Percentiles rank a stretch among this genome's conserved stretches.
These are phyloP conservation scores for Exophiala calicioides DNA, from an alignment of 2,329 filamentous ascomycete species.

Conservation along the genomic window DNA sequence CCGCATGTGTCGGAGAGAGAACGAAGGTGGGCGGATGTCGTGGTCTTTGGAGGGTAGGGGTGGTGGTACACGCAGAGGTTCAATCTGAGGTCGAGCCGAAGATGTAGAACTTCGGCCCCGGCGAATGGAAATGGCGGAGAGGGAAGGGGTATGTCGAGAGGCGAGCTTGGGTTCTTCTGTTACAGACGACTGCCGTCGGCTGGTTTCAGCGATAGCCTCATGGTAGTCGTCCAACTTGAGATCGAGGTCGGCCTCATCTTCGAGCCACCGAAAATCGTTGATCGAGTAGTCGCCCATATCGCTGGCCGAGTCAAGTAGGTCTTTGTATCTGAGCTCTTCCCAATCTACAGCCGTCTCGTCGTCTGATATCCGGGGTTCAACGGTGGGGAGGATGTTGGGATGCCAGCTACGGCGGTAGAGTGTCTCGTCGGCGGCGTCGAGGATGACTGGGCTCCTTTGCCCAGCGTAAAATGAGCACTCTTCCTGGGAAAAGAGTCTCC, in stretches of 20 bases:
- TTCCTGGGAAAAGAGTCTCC: constrained; percentile 69
- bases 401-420: constrained; percentile 42
- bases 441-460: constrained; percentile 54
- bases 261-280: constrained; percentile 72
- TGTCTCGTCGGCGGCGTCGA: constrained; percentile 61
- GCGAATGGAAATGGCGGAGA: constrained; percentile 65
- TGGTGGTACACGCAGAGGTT: constrained; percentile 41
- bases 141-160: constrained; percentile 71
- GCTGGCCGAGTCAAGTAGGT: constrained; percentile 33
- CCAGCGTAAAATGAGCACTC: constrained; percentile 66
- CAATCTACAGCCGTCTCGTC: constrained; percentile 25
- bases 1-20: constrained; percentile 38
- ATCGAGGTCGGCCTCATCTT: constrained; percentile 71
- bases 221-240: constrained; percentile 72
- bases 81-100: constrained; percentile 51
- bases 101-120: constrained; percentile 52
- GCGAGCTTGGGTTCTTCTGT: constrained; percentile 42
- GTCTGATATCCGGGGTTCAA: constrained; percentile 29
- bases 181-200: constrained; percentile 36
- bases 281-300: constrained; percentile 59
- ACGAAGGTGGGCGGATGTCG: constrained; percentile 35
- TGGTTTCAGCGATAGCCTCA: constrained; percentile 58
- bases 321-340: constrained; percentile 30
- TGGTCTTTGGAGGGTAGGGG: constrained; percentile 36
- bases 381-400: constrained; percentile 31